Conservation (phyloP, 768 basidiomycete genomes). For the Mycena albidolilacea region DNA sequence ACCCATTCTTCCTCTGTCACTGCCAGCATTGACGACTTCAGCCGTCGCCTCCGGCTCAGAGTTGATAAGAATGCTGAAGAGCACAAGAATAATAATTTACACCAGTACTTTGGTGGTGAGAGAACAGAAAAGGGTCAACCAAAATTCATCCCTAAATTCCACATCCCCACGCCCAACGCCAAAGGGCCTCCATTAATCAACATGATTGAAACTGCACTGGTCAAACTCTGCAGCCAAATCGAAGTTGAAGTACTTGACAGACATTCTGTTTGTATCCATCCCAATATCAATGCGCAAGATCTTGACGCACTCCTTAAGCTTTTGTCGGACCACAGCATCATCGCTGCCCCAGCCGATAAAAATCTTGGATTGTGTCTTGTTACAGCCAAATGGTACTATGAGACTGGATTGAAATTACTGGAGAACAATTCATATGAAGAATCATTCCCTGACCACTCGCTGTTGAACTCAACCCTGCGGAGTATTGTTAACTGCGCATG, state of each 20-base stretch:
- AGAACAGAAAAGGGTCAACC: slow-evolving; percentile 11
- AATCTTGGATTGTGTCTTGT: slow-evolving; percentile 37
- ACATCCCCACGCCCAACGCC: slow-evolving; percentile 25
- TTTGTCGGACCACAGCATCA: slow-evolving; percentile 14
- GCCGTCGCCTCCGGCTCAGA: slow-evolving; percentile 11
- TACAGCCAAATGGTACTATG: slow-evolving; percentile 31
- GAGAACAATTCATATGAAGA: no score
- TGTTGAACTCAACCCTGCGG: no score
- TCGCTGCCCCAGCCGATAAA: slow-evolving; percentile 38
- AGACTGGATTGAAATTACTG: background rate
- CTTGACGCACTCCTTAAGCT: slow-evolving; percentile 21
- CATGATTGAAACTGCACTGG: no score
- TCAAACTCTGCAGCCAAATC: background rate
- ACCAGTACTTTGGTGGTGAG: slow-evolving; percentile 4
- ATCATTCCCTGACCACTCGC: no score
- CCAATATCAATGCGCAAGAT: slow-evolving; percentile 34
- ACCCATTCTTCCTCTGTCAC: background rate
- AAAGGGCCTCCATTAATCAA: background rate
- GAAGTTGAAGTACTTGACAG: slow-evolving; percentile 26
- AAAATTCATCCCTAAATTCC: slow-evolving; percentile 31
- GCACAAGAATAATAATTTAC: no score
- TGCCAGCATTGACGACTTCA: slow-evolving; percentile 26
- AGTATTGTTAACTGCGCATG: slow-evolving; percentile 1
- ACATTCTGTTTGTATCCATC: slow-evolving; percentile 16
- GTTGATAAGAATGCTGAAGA: slow-evolving; percentile 6